Conservation (phyloP, 2,329 filamentous ascomycete species). For the Tolypocladium ophioglossoides region DNA sequence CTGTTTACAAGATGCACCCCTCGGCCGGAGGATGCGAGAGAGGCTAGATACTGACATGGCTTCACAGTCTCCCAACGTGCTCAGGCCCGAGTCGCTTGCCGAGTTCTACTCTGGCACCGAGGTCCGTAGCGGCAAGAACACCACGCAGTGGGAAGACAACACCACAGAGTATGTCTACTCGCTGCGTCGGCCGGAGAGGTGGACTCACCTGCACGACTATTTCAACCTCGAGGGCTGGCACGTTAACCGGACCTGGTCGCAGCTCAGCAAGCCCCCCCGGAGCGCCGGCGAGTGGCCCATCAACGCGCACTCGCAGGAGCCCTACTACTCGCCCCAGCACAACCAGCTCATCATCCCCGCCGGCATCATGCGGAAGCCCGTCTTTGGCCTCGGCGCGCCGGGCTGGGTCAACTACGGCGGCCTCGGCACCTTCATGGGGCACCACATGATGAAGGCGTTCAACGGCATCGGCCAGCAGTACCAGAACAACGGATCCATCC, state of each 20-base stretch:
- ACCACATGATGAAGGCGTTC: slow-evolving; percentile 6
- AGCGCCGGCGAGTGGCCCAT: neutral
- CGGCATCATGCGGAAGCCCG: slow-evolving; percentile 4
- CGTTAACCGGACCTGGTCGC: slow-evolving; percentile 2
- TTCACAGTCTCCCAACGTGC: neutral
- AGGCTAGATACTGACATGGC: neutral
- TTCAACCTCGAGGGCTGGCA: slow-evolving; percentile 5
- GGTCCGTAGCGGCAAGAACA: neutral
- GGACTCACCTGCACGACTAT: slow-evolving; percentile 8
- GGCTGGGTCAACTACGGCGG: slow-evolving; percentile 6
- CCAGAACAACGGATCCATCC: slow-evolving; percentile 45
- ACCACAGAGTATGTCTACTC: neutral
- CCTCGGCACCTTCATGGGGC: slow-evolving; percentile 5
- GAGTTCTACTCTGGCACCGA: slow-evolving; percentile 3
- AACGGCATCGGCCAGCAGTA: slow-evolving; percentile 5
- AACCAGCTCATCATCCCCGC: slow-evolving; percentile 9
- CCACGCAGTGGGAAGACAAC: neutral
- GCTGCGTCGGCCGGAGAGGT: neutral
- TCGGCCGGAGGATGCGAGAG: too few relatives aligned
- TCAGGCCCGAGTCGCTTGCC: neutral
- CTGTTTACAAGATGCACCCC: too few relatives aligned
- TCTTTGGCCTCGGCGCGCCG: slow-evolving; percentile 3
- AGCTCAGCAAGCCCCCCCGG: neutral
- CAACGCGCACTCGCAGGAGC: slow-evolving; percentile 1
- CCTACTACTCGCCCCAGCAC: slow-evolving; percentile 2